Evolutionary conservation across 805 yeast species (phyloP), one percentile per base, ranked within the genome.

Genomic region (Yamadazyma sp.): DNA sequence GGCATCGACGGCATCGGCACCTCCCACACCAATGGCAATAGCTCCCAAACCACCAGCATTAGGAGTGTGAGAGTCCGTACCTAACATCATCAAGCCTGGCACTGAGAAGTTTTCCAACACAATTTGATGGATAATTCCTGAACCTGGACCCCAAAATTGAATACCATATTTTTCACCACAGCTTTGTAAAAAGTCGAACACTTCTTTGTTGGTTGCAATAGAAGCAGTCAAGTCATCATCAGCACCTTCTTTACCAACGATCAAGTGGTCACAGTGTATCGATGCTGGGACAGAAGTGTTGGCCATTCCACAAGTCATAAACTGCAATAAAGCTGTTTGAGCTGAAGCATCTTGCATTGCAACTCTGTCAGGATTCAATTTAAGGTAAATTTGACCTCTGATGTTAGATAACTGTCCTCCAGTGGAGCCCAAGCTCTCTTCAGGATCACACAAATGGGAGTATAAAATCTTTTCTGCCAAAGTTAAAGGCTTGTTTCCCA

Each of bases 341-440:
- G 99, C 99, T 21, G 96, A 86, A n/a, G 99, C 99, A 73, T 93
- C 99, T 73, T 93, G 99, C 95, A 95, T 91, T 18, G 99, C 99
- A 32, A 93, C 98, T 62, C 99, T 80, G 61, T 93, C 99, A 16
- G 99, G 99, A 60, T 85, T 80, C 54, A 93, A 76, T 71, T 93
- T 93, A 62, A 93, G 76, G 67, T 93, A 93, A 37, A 90, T 80
- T 34, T 81, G 71, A 50, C 99, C 99, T 67, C 99, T 80, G 46
- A 83, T 67, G 49, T 76, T 74, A 36, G 68, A 53, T 12, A 77
- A 57, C 38, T 69, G 63, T 8, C 78, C 73, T 12, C 72, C 68
- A 46, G 71, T 65, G 50, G 50, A 59, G 6, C 56, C 77, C 47
- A 87, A 75, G n/a, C 81, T 70, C 54, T 85, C 95, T 53, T 85